Conservation (phyloP, 441 rosid genomes). For the Croton laevigatus region DNA sequence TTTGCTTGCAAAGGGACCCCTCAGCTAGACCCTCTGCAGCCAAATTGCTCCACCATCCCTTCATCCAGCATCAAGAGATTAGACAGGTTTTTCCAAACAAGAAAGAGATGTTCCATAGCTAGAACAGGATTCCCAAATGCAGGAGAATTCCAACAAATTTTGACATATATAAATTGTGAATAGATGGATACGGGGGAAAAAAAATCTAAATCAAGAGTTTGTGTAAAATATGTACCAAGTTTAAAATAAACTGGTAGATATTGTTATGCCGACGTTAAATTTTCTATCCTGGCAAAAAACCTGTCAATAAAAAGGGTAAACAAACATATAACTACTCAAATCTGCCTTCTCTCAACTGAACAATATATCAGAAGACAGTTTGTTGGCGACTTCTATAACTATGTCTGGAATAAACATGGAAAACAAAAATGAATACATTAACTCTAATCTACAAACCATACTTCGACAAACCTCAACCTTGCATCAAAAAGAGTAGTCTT, state of each 20-base stretch:
- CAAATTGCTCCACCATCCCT: constrained; percentile 38
- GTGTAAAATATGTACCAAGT: neutral
- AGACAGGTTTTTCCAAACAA: neutral
- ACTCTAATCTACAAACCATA: neutral
- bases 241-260: too few relatives aligned
- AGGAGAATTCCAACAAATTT: neutral
- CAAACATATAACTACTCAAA: neutral
- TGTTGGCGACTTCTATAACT: neutral
- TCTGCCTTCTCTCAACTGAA: neutral
- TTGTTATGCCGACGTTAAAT: too few relatives aligned
- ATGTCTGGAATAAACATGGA: neutral
- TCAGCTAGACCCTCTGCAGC: constrained; percentile 34
- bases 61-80: constrained; percentile 25
- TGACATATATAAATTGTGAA: neutral
- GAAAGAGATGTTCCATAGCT: neutral
- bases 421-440: constrained; percentile 1
- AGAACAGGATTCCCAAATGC: neutral
- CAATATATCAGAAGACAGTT: neutral
- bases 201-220: neutral
- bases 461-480: neutral
- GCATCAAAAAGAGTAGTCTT: constrained; percentile 83
- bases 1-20: constrained; percentile 41
- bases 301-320: neutral
- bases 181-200: neutral
- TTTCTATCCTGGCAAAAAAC: too few relatives aligned